Evolutionary conservation across 108 stramenopile genomes (phyloP).

Genomic region (Nitzschia putrida): DNA sequence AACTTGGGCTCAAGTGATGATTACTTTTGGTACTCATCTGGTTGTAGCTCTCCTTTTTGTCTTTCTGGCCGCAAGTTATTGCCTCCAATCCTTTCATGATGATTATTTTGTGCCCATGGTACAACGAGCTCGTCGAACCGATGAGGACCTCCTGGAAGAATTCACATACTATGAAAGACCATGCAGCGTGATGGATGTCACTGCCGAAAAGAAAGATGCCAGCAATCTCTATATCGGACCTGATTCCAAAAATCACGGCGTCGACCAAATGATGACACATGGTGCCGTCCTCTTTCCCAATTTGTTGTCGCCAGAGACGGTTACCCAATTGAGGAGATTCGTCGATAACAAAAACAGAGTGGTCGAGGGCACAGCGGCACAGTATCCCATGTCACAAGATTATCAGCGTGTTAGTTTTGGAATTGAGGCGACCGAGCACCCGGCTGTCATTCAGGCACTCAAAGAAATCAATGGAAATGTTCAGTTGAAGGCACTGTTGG

Average conservation of each 20-base stretch:
- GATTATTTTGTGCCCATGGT: constrained; percentile 47
- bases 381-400: constrained; percentile 47
- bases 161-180: constrained; percentile 56
- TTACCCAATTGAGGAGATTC: constrained; percentile 38
- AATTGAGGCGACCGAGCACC: constrained; percentile 59
- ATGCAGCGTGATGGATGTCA: constrained; percentile 44
- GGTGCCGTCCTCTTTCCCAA: constrained; percentile 46
- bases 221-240: constrained; percentile 6
- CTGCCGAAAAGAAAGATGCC: constrained; percentile 18
- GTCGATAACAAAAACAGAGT: constrained; percentile 41
- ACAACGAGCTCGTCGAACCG: constrained; percentile 43
- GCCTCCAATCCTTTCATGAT: constrained; percentile 36
- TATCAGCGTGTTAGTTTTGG: constrained; percentile 49
- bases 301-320: constrained; percentile 29
- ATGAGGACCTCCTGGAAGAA: constrained; percentile 46
- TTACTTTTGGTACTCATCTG: background rate
- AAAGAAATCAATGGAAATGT: constrained; percentile 43
- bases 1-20: background rate
- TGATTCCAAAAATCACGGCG: constrained; percentile 16
- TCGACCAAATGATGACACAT: constrained; percentile 49
- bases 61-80: constrained; percentile 18
- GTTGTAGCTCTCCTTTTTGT: constrained; percentile 26
- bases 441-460: constrained; percentile 45
- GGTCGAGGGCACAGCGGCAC: constrained; percentile 34
- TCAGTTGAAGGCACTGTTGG: constrained; percentile 26